A percentile compares a stretch with the other conserved stretches of the same genome.
phyloP scores from a whole-genome alignment of 176 grass and related monocot genomes.

The Hsuehochloa calcarea region DNA sequence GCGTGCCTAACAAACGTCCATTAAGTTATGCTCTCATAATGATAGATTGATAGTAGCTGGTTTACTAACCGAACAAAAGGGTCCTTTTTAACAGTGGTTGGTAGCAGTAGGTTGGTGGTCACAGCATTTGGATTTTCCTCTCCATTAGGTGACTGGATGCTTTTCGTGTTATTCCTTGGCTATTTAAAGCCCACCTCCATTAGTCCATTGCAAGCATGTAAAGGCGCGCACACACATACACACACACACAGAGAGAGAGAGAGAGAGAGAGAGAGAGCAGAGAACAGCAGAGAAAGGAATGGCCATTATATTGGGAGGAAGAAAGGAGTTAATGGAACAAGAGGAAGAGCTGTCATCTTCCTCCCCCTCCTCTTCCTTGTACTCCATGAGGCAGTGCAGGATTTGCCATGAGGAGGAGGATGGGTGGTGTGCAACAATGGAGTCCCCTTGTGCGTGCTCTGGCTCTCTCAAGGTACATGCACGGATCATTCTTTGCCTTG shows the following conservation, averaged over 20 bases:
- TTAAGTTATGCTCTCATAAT: conserved; percentile 29
- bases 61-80: conserved; percentile 14
- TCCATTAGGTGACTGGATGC: not conserved
- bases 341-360: conserved; percentile 26
- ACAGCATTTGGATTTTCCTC: conserved; percentile 30
- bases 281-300: conserved; percentile 7
- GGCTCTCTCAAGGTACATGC: conserved; percentile 79
- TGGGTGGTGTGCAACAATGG: conserved; percentile 42
- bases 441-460: conserved; percentile 84
- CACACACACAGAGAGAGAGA: not conserved
- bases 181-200: conserved; percentile 41
- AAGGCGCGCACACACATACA: too few species aligned
- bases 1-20: conserved; percentile 31
- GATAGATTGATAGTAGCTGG: not conserved
- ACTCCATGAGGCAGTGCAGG: conserved; percentile 57
- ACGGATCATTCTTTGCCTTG: not conserved
- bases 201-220: not conserved
- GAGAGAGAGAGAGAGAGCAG: not conserved
- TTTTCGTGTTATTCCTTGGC: conserved; percentile 7
- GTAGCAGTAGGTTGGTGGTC: conserved; percentile 38
- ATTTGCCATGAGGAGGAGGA: conserved; percentile 90
- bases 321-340: conserved; percentile 23
- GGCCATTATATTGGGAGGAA: not conserved
- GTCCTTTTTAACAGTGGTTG: conserved; percentile 28
- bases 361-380: conserved; percentile 1